Evolutionary conservation across 805 yeast species (phyloP).

Genomic region (Cyberlindnera veronae): DNA sequence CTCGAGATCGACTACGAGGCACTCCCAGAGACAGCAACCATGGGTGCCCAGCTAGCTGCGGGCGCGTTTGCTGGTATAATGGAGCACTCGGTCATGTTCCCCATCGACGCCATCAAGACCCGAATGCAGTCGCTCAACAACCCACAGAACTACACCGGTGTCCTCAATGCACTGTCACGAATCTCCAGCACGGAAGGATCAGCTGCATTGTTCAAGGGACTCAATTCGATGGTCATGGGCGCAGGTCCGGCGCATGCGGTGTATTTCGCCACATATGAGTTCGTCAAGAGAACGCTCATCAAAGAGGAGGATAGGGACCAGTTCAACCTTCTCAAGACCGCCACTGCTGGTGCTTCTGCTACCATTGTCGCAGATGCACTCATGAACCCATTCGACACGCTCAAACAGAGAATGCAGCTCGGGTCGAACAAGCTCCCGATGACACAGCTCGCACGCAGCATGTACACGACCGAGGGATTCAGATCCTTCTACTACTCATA

Average conservation of each 20-base stretch:
- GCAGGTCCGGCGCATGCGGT: conserved; percentile 99
- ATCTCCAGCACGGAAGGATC: conserved; percentile 90
- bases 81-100: conserved; percentile 98
- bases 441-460: conserved; percentile 39
- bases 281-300: conserved; percentile 43
- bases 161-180: conserved; percentile 64
- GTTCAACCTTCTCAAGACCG: conserved; percentile 77
- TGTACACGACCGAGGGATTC: conserved; percentile 62
- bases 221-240: conserved; percentile 85
- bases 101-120: conserved; percentile 94
- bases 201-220: conserved; percentile 87
- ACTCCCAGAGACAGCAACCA: conserved; percentile 80
- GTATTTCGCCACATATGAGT: conserved; percentile 91
- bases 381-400: conserved; percentile 96
- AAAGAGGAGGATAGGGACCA: conserved; percentile 32
- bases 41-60: conserved; percentile 78
- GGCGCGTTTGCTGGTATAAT: conserved; percentile 99
- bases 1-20: conserved; percentile 83
- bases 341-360: conserved; percentile 86
- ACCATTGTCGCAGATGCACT: conserved; percentile 92
- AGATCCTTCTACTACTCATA: conserved; percentile 87
- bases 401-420: conserved; percentile 92
- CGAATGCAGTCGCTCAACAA: conserved; percentile 63
- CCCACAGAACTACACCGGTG: conserved; percentile 33
- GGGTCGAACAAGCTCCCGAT: conserved; percentile 24